Evolutionary conservation across 345 rosid species (phyloP).

Genomic region (Stellera chamaejasme): DNA sequence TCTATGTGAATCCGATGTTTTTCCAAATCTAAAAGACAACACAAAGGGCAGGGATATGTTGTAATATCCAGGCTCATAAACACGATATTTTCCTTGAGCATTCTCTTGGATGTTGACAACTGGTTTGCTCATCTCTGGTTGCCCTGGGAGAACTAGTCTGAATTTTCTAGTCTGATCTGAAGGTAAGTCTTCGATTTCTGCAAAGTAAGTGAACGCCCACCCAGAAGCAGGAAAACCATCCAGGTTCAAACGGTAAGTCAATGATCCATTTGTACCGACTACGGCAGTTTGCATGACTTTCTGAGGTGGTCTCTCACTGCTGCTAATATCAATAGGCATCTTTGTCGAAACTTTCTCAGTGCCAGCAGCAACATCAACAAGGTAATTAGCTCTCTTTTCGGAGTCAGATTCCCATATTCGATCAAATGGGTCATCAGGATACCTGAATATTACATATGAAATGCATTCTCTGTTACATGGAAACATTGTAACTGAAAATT

Average conservation of each 20-base stretch:
- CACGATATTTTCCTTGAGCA: constrained; percentile 64
- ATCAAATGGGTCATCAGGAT: constrained; percentile 95
- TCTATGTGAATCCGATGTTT: constrained; percentile 71
- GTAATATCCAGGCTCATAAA: constrained; percentile 79
- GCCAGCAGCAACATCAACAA: constrained; percentile 94
- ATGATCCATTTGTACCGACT: constrained; percentile 83
- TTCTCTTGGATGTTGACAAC: constrained; percentile 86
- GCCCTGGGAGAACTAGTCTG: constrained; percentile 61
- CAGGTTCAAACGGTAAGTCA: constrained; percentile 81
- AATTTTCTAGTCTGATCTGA: constrained; percentile 75
- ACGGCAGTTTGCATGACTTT: constrained; percentile 99
- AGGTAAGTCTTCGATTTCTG: constrained; percentile 83
- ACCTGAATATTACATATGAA: constrained; percentile 32
- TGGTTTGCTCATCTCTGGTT: constrained; percentile 69
- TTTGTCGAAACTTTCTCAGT: constrained; percentile 64
- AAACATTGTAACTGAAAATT: no score
- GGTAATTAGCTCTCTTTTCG: constrained; percentile 70
- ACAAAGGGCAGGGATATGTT: constrained; percentile 84
- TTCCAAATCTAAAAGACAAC: constrained; percentile 64
- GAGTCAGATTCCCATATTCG: constrained; percentile 95
- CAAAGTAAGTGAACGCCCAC: constrained; percentile 81
- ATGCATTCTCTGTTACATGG: no score
- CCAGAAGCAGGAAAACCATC: constrained; percentile 94
- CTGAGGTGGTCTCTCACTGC: constrained; percentile 59
- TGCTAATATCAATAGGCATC: constrained; percentile 37